Conservation (phyloP, 768 basidiomycete genomes). For the Cyclocybe aegerita region DNA sequence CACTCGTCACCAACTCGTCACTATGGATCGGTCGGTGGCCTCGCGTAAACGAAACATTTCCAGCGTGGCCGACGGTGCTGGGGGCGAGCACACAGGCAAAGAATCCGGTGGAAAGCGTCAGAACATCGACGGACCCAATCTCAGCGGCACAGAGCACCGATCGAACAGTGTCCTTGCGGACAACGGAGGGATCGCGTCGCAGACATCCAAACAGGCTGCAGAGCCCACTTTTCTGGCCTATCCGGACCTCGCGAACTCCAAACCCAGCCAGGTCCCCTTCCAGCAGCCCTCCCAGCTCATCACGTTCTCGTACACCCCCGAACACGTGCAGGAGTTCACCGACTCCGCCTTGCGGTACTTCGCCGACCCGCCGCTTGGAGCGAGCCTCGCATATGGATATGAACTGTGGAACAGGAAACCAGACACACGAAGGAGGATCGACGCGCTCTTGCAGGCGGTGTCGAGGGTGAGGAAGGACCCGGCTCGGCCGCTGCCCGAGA, state of each 20-base stretch:
- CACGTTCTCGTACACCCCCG: constrained; percentile 70
- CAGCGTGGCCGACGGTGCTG: too few species aligned
- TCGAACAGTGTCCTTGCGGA: not conserved
- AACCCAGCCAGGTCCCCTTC: constrained; percentile 40
- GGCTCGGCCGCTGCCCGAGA: constrained; percentile 32
- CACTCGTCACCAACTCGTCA: too few species aligned
- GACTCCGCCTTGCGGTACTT: constrained; percentile 74
- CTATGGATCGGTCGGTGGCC: too few species aligned
- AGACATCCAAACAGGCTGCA: not conserved
- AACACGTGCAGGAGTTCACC: constrained; percentile 57
- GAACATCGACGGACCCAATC: too few species aligned
- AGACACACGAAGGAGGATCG: constrained; percentile 68
- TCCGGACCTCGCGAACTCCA: constrained; percentile 12
- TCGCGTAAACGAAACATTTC: too few species aligned
- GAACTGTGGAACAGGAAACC: constrained; percentile 68
- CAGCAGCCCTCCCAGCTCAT: constrained; percentile 70
- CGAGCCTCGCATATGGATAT: constrained; percentile 70
- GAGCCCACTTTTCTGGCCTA: constrained; percentile 10
- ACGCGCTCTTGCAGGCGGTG: constrained; percentile 63
- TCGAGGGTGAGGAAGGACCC: constrained; percentile 40
- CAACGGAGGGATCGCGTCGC: not conserved
- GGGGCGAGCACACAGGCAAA: too few species aligned
- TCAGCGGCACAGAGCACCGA: too few species aligned
- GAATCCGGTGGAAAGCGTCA: too few species aligned
- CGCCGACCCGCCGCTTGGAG: constrained; percentile 61